These are phyloP conservation scores for Salix exigua DNA, from an alignment of 345 rosid species.

Conservation along the genomic window DNA sequence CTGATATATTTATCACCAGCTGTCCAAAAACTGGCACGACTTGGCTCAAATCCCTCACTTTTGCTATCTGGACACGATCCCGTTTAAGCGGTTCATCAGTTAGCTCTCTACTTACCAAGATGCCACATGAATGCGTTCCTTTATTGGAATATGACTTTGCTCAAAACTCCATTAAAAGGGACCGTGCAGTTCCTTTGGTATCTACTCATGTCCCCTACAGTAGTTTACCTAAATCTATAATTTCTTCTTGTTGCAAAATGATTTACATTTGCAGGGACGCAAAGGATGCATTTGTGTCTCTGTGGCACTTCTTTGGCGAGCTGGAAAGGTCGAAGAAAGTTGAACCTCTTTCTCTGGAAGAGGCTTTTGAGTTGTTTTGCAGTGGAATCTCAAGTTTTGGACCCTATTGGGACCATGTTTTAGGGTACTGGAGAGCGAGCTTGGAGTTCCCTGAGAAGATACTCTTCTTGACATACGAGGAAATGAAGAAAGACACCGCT, in stretches of 20 bases:
- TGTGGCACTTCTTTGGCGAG: not conserved
- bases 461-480: no score
- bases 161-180: not conserved
- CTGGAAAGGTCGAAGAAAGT: not conserved
- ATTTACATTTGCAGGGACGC: not conserved
- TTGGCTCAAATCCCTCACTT: not conserved
- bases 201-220: not conserved
- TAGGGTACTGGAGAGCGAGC: no score
- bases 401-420: no score
- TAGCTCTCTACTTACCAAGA: no score
- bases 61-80: not conserved
- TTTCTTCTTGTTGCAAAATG: not conserved
- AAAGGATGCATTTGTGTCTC: not conserved
- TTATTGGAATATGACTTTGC: not conserved
- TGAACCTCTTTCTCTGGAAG: not conserved
- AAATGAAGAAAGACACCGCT: no score
- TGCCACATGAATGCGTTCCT: not conserved
- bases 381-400: not conserved
- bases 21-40: not conserved
- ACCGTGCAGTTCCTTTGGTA: not conserved
- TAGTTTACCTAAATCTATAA: not conserved
- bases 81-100: not conserved
- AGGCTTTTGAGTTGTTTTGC: not conserved
- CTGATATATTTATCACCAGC: not conserved
- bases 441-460: no score